Evolutionary conservation across 2,329 filamentous ascomycete genomes (phyloP).

Genomic region (Colletotrichum lini): DNA sequence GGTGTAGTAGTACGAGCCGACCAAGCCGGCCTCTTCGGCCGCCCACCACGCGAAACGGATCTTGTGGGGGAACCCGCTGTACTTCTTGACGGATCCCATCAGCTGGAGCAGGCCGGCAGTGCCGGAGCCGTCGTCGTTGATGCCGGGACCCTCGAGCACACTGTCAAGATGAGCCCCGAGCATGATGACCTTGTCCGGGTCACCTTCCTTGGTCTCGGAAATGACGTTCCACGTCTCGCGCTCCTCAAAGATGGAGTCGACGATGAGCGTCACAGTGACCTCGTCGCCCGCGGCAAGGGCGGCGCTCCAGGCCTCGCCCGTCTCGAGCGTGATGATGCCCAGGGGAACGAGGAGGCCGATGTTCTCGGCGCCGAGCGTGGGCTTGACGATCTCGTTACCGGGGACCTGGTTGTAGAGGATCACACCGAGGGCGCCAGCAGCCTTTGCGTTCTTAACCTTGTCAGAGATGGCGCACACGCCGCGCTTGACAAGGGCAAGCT

Average conservation of each 20-base stretch:
- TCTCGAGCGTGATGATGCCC: constrained; percentile 53
- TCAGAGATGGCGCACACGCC: constrained; percentile 58
- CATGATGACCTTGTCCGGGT: constrained; percentile 58
- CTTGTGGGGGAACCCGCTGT: constrained; percentile 57
- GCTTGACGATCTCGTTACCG: constrained; percentile 58
- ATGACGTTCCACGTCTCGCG: constrained; percentile 58
- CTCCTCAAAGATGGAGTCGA: constrained; percentile 55
- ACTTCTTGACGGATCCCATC: constrained; percentile 53
- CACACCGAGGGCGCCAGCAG: constrained; percentile 58
- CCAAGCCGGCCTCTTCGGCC: constrained; percentile 58
- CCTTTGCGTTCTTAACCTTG: constrained; percentile 60
- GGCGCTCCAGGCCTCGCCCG: constrained; percentile 54
- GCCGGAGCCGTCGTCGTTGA: constrained; percentile 59
- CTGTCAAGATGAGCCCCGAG: constrained; percentile 59
- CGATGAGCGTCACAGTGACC: constrained; percentile 52
- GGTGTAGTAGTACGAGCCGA: constrained; percentile 59
- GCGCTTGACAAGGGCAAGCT: constrained; percentile 61
- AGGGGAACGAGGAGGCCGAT: constrained; percentile 53
- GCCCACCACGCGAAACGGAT: constrained; percentile 60
- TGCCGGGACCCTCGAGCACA: constrained; percentile 55
- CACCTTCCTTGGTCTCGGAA: constrained; percentile 58
- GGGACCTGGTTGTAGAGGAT: constrained; percentile 74
- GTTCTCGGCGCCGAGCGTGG: constrained; percentile 66
- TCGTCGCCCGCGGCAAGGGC: constrained; percentile 51
- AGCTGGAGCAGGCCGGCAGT: constrained; percentile 55